Percentiles rank a stretch among this genome's conserved stretches.
These are phyloP conservation scores for Centella asiatica DNA, from an alignment of 129 eudicot genomes.

Conservation along the genomic window DNA sequence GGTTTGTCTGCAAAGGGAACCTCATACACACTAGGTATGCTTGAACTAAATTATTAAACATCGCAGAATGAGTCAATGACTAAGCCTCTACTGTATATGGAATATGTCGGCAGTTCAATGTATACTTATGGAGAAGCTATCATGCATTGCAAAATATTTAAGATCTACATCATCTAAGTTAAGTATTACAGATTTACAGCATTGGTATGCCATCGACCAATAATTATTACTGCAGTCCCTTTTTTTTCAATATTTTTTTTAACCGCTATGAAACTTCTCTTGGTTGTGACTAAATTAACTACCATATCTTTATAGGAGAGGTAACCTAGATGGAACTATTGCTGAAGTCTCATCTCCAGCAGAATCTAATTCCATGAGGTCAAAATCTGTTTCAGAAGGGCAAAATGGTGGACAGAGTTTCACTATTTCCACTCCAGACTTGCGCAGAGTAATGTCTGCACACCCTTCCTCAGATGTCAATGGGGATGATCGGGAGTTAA, in stretches of 20 bases:
- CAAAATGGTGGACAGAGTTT: conserved; percentile 13
- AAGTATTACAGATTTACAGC: neutral
- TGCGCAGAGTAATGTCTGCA: conserved; percentile 35
- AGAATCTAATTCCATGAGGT: conserved; percentile 25
- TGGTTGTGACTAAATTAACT: neutral
- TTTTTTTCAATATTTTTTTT: neutral
- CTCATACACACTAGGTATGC: conserved; percentile 57
- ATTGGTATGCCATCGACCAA: neutral
- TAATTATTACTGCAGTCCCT: neutral
- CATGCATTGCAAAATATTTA: neutral
- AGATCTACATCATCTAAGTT: neutral
- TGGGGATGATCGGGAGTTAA: conserved; percentile 17
- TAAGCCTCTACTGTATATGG: neutral
- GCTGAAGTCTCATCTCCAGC: conserved; percentile 24
- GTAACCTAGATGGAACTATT: conserved; percentile 23
- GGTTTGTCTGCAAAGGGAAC: conserved; percentile 69
- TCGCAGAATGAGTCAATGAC: neutral
- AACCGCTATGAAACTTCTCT: neutral
- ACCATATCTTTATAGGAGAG: conserved; percentile 33
- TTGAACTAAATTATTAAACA: neutral
- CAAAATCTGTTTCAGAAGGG: conserved; percentile 40
- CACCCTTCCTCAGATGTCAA: conserved; percentile 12
- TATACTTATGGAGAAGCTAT: neutral
- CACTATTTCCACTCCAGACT: conserved; percentile 17
- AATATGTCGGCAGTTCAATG: neutral